These are phyloP conservation scores for Setaria italica DNA, from an alignment of 202 grass and related monocot genomes.

Conservation along the genomic window DNA sequence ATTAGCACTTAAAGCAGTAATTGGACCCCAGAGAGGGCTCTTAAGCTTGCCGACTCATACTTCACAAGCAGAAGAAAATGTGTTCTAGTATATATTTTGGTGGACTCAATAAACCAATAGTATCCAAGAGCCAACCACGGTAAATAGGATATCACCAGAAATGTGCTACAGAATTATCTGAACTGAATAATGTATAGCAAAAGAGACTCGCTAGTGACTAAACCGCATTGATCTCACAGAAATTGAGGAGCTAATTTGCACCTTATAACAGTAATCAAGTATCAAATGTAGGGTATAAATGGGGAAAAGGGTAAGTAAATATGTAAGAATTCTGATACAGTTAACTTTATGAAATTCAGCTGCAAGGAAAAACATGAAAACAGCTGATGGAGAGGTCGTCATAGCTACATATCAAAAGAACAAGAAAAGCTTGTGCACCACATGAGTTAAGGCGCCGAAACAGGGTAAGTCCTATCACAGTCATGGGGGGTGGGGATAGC, in stretches of 20 bases:
- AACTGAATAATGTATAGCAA: constrained; percentile 27
- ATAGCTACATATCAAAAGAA: constrained; percentile 25
- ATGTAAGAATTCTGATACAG: not conserved
- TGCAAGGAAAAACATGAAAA: constrained; percentile 19
- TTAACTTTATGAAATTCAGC: not conserved
- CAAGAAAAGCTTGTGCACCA: constrained; percentile 23
- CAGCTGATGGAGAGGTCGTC: constrained; percentile 21
- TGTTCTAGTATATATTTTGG: not conserved
- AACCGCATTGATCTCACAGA: constrained; percentile 1
- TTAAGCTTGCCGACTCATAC: constrained; percentile 11
- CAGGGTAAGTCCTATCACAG: constrained; percentile 24
- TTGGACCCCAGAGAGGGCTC: constrained; percentile 1
- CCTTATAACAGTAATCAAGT: constrained; percentile 28
- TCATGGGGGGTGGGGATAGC: constrained; percentile 37
- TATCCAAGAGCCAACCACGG: not conserved
- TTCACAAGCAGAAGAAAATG: constrained; percentile 21
- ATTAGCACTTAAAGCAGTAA: not conserved
- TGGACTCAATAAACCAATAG: constrained; percentile 14
- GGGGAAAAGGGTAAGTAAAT: not conserved
- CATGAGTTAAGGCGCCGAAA: constrained; percentile 28
- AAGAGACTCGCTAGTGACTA: not conserved
- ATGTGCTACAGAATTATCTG: not conserved
- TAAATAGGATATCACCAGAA: constrained; percentile 27
- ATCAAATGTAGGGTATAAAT: constrained; percentile 13
- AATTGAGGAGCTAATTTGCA: constrained; percentile 23